Base-by-base conservation (phyloP, 1,284 basidiomycete species). In the Rhodotorula sp. region DNA sequence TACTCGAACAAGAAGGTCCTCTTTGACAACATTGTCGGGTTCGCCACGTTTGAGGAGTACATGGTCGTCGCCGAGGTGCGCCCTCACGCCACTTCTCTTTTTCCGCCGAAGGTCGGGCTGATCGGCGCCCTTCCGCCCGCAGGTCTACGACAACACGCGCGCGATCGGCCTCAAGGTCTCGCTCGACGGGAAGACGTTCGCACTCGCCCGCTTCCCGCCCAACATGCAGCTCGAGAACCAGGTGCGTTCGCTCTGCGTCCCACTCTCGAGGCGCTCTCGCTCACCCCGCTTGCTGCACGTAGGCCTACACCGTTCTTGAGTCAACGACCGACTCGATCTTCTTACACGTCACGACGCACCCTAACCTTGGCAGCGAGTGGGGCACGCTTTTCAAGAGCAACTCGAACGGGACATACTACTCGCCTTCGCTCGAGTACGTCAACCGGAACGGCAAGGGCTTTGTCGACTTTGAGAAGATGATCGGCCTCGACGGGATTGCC, bases 401-500 rank as follows among this genome's bases (percentile, higher is more conserved):
- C 83, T 97, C 91, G 56, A 99, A 99, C 80, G 96, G 96, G 48
- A 99, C 97, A 0, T 98, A 97, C 84, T 99, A 93, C 81, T 88
- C 91, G 37, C 81, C 94, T 27, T 92, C 94, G 0, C 80, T 91
- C 61, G 90, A 92, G 77, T 87, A 93, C 78, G 96, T 94, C 70
- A 99, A 99, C 82, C 88, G 96, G 37, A 90, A 99, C 81, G 84
- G 87, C 0, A 81, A 84, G 0, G 96, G 97, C 25, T 98, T 87
- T 78, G 96, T 95, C 59, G 97, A 99, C 82, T 99, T 99, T 79
- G 96, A 99, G 84, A 99, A 98, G 85, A 91, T 98, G 87, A 88
- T 91, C 71, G 95, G 94, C 3, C 82, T 99, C 61, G 95, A 99
- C 81, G 96, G 96, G 0, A 96, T 99, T 74, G 94, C 94, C 13